Evolutionary conservation across 139 green algal genomes (phyloP).

Genomic region (Closterium sp.): DNA sequence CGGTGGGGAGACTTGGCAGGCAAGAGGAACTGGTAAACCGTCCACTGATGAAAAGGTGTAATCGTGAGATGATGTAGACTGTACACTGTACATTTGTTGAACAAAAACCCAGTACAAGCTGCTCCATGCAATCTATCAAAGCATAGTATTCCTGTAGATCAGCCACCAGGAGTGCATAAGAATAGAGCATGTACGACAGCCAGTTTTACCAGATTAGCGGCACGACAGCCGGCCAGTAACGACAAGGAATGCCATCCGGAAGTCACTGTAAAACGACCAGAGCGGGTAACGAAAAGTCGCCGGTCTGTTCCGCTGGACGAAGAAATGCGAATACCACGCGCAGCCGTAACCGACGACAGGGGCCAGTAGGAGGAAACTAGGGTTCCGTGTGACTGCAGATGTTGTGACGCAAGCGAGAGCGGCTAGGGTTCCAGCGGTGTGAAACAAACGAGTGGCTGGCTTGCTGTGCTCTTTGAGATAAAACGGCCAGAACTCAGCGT

Average conservation of each 20-base stretch:
- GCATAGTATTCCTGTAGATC: too few relatives aligned
- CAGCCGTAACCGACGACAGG: background rate
- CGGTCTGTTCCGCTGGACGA: background rate
- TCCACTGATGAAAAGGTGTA: too few relatives aligned
- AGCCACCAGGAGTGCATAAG: too few relatives aligned
- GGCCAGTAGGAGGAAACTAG: background rate
- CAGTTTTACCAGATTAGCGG: background rate
- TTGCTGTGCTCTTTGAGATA: slow-evolving; percentile 6
- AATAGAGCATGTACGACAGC: too few relatives aligned
- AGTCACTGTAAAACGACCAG: background rate
- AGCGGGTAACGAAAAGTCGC: background rate
- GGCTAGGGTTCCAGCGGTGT: background rate
- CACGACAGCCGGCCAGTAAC: background rate
- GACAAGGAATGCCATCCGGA: background rate
- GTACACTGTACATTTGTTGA: too few relatives aligned
- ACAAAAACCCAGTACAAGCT: too few relatives aligned
- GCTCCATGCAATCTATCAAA: too few relatives aligned
- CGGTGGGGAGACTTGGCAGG: too few relatives aligned
- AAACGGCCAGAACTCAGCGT: background rate
- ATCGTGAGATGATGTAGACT: too few relatives aligned
- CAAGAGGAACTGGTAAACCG: too few relatives aligned
- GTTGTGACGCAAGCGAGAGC: background rate
- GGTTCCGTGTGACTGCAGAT: background rate
- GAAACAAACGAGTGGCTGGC: background rate
- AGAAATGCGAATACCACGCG: slow-evolving; percentile 4